phyloP scores from a whole-genome alignment of 1,284 basidiomycete genomes.

The Malassezia dermatis region DNA sequence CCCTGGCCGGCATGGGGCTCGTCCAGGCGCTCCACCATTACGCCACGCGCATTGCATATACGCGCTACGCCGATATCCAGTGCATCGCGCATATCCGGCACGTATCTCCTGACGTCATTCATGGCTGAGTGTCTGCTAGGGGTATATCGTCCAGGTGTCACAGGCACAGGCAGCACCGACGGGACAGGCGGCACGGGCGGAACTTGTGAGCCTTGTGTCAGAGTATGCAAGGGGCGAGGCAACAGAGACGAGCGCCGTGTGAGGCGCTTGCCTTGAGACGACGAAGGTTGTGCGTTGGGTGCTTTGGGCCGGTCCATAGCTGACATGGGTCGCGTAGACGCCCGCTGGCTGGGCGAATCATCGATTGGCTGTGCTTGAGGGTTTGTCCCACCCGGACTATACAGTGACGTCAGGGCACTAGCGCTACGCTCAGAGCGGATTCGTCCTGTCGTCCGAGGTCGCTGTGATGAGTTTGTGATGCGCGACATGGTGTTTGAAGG shows the following conservation, averaged over 20 bases:
- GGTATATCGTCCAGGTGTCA: not conserved
- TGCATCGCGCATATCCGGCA: slow-evolving; percentile 65
- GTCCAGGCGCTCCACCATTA: slow-evolving; percentile 68
- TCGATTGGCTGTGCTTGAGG: not conserved
- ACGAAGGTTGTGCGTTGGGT: not conserved
- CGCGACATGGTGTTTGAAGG: not conserved
- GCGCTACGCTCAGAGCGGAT: not conserved
- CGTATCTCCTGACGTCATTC: slow-evolving; percentile 50
- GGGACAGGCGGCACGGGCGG: slow-evolving; percentile 1
- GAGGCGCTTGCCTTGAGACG: not conserved
- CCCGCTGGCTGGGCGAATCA: not conserved
- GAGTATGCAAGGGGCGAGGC: slow-evolving; percentile 1
- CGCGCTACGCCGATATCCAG: slow-evolving; percentile 67
- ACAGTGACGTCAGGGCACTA: not conserved
- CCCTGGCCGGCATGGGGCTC: slow-evolving; percentile 56
- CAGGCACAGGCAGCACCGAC: not conserved
- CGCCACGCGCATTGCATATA: slow-evolving; percentile 62
- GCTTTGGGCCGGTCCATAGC: not conserved
- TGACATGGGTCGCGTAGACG: not conserved
- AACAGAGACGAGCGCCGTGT: slow-evolving; percentile 8
- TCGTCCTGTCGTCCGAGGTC: not conserved
- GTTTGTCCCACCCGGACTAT: not conserved
- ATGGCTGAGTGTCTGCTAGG: not conserved
- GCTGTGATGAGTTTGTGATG: not conserved
- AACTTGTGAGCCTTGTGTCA: not conserved